Evolutionary conservation across 208 protist genomes (phyloP).

Genomic region (Leishmania tropica): DNA sequence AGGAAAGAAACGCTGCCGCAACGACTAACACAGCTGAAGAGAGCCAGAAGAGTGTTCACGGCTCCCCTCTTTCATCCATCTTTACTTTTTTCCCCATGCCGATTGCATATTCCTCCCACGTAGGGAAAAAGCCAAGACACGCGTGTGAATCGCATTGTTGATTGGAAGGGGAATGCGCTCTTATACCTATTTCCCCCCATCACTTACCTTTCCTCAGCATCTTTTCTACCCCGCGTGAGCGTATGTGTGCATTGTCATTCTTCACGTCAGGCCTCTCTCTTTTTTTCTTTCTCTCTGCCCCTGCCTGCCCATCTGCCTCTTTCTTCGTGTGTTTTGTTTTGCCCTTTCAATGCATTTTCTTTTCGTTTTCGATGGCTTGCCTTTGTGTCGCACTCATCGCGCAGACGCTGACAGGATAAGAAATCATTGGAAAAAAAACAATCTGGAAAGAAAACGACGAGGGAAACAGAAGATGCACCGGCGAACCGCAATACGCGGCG

Average conservation of each 20-base stretch:
- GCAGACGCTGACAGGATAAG: neutral
- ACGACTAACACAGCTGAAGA: neutral
- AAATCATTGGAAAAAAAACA: too few relatives aligned
- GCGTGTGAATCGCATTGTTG: neutral
- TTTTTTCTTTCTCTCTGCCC: neutral
- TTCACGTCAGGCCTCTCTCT: neutral
- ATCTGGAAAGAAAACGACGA: neutral
- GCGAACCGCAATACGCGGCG: neutral
- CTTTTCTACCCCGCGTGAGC: neutral
- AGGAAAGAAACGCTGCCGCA: neutral
- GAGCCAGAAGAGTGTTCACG: neutral
- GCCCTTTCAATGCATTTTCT: neutral
- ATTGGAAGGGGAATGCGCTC: neutral
- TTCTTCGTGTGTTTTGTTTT: neutral
- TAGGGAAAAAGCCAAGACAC: neutral
- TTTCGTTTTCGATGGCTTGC: neutral
- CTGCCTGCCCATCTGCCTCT: neutral
- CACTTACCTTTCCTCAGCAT: neutral
- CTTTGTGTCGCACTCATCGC: neutral
- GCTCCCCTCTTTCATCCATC: too few relatives aligned
- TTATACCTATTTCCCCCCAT: neutral
- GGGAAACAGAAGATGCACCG: neutral
- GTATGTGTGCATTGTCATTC: neutral
- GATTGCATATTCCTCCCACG: neutral
- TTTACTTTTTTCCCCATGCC: neutral